Evolutionary conservation across 1,139 yeast genomes (phyloP), one percentile per base, ranked within the genome.

Genomic region (Yamadazyma sp.): DNA sequence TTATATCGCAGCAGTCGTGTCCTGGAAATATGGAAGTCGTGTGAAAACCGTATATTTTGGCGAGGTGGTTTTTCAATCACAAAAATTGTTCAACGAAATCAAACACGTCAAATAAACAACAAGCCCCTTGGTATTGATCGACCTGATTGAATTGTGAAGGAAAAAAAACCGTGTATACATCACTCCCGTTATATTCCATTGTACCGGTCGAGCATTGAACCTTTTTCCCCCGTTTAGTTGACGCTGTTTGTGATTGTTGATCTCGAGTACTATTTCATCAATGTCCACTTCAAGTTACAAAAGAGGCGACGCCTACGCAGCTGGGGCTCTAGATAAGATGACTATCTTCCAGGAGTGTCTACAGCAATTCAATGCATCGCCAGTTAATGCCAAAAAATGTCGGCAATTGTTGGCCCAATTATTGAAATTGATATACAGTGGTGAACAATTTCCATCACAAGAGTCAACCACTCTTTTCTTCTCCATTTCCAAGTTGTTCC

Each of bases 301-400:
- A 69, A 86, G 86, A 67, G 80, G 77, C 65, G 96, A 88, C 61
- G 89, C 86, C 58, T 62, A 62, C 47, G 63, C 80, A 43, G 45
- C 58, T 28, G 84, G 82, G 38, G 62, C 76, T 48, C 94, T 96
- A 43, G 98, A 92, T 66, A 89, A 89, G 67, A 92, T 92, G 97
- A 85, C 96, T 9, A 92, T 94, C 48, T 90, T 86, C 62, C 99
- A 92, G 67, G 96, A 90, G 62, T 90, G 97, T 69, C 72, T 88
- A 54, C 87, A 87, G 52, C 92, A 87, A 46, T 94, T 92, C 76
- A 90, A 90, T 67, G 88, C 92, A 47, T 78, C 95, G 31, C 96
- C 96, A 13, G 85, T 90, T 44, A 85, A 86, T 53, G 87, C 97
- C 24, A 84, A 82, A 53, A 85, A 84, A 64, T 88, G 96, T 59